Evolutionary conservation across 2,329 filamentous ascomycete genomes (phyloP).

Genomic region (Apiospora saccharicola): DNA sequence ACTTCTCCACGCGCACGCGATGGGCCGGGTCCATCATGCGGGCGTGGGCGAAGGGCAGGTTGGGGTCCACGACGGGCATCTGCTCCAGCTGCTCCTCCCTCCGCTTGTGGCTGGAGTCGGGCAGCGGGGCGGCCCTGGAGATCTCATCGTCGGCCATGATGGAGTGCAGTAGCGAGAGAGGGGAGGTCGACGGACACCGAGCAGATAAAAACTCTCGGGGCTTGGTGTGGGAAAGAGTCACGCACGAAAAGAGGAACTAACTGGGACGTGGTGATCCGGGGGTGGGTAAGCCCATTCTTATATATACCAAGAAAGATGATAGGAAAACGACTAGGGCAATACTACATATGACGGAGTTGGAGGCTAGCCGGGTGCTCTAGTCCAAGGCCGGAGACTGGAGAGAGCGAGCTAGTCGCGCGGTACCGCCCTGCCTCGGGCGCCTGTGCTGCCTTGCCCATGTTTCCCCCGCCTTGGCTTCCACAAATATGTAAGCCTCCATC

Average conservation of each 20-base stretch:
- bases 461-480: conserved; percentile 18
- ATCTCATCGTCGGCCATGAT: conserved; percentile 37
- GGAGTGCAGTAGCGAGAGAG: conserved; percentile 5
- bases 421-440: neutral
- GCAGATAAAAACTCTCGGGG: neutral
- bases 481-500: neutral
- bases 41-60: conserved; percentile 24
- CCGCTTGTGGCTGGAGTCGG: conserved; percentile 29
- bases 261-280: neutral
- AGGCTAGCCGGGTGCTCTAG: conserved; percentile 6
- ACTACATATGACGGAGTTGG: neutral
- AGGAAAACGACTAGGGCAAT: neutral
- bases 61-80: conserved; percentile 20
- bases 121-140: conserved; percentile 30
- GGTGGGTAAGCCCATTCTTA: neutral
- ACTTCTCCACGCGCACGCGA: conserved; percentile 65
- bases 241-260: neutral
- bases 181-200: neutral
- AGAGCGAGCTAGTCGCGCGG: neutral
- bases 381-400: conserved; percentile 9
- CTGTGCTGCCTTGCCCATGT: neutral
- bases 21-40: conserved; percentile 52
- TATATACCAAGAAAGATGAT: neutral
- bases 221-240: neutral
- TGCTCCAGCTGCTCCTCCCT: conserved; percentile 35